Evolutionary conservation across 225 moss, liverwort and hornwort genomes (phyloP).

Genomic region (Pleurozium schreberi): DNA sequence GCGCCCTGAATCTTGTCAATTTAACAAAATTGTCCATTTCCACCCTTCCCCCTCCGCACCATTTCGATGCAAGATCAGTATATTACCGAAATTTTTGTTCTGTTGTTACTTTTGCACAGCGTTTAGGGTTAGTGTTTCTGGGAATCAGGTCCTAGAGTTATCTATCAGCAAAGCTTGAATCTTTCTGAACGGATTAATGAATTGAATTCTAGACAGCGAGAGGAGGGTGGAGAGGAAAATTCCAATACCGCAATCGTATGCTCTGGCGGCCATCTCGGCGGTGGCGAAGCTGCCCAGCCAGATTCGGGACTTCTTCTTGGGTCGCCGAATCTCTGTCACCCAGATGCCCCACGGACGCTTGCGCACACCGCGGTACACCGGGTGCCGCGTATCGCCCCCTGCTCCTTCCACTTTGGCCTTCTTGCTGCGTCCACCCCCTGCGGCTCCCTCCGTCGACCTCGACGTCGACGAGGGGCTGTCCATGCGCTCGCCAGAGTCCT

Average conservation of each 20-base stretch:
- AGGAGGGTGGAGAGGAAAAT: not conserved
- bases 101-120: not conserved
- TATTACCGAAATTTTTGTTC: too few species aligned
- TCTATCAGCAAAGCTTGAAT: not conserved
- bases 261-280: constrained; percentile 45
- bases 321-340: constrained; percentile 52
- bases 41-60: too few species aligned
- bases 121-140: not conserved
- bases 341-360: constrained; percentile 53
- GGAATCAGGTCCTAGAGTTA: not conserved
- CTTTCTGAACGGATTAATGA: not conserved
- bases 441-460: not conserved
- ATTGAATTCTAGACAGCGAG: not conserved
- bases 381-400: constrained; percentile 28
- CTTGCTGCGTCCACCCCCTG: not conserved
- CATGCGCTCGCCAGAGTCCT: constrained; percentile 22
- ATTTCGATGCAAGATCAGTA: too few species aligned
- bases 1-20: too few species aligned
- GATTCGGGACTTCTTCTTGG: constrained; percentile 50
- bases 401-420: constrained; percentile 14
- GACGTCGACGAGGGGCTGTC: constrained; percentile 33
- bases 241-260: constrained; percentile 33
- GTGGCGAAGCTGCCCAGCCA: constrained; percentile 53
- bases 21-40: too few species aligned
- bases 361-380: constrained; percentile 41